These are phyloP conservation scores for Candida xyloterini DNA, from an alignment of 805 yeast genomes.

Conservation along the genomic window DNA sequence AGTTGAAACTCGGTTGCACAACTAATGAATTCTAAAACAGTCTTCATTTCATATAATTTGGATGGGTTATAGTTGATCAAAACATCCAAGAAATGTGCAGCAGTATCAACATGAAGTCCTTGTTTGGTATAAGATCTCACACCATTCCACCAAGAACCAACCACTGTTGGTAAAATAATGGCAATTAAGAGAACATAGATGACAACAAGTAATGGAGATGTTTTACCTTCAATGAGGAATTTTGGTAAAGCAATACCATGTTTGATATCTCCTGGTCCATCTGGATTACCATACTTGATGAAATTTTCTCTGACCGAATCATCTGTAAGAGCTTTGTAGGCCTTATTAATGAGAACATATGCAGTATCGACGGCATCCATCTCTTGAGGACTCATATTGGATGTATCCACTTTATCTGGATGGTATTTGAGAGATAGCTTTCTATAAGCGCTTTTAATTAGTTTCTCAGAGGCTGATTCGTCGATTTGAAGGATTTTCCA, in stretches of 20 bases:
- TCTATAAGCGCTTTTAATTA: slow-evolving; percentile 78
- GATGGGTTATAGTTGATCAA: slow-evolving; percentile 74
- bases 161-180: slow-evolving; percentile 71
- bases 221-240: slow-evolving; percentile 80
- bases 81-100: slow-evolving; percentile 67
- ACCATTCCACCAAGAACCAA: slow-evolving; percentile 87
- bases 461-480: slow-evolving; percentile 64
- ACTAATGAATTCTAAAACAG: slow-evolving; percentile 58
- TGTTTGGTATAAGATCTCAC: slow-evolving; percentile 76
- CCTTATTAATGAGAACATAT: slow-evolving; percentile 81
- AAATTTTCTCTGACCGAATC: slow-evolving; percentile 79
- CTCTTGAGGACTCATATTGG: slow-evolving; percentile 52
- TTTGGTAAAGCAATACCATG: slow-evolving; percentile 96
- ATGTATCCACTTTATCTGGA: slow-evolving; percentile 84
- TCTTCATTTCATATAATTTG: slow-evolving; percentile 54
- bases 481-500: slow-evolving; percentile 79
- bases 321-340: slow-evolving; percentile 93
- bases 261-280: slow-evolving; percentile 86
- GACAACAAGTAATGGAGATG: slow-evolving; percentile 59
- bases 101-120: slow-evolving; percentile 83
- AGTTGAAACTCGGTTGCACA: slow-evolving; percentile 62
- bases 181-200: slow-evolving; percentile 73
- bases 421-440: slow-evolving; percentile 85
- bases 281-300: slow-evolving; percentile 92
- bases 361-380: slow-evolving; percentile 62